Percentiles rank a stretch among this genome's conserved stretches.
Evolutionary conservation across 2,329 filamentous ascomycete species (phyloP).

Genomic region (Fusarium hostae): DNA sequence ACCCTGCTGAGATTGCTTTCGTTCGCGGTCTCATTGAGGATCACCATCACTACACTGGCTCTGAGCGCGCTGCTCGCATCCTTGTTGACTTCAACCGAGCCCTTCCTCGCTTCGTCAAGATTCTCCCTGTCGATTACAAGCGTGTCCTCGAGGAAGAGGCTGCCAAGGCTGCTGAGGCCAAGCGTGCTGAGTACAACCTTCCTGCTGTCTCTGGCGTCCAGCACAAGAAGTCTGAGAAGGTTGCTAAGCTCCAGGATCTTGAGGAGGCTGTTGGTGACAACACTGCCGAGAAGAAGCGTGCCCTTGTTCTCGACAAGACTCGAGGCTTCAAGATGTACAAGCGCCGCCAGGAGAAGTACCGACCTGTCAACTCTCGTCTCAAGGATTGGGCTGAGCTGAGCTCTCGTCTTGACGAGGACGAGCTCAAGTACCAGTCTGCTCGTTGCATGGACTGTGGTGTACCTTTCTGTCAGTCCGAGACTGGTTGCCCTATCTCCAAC

Average conservation of each 20-base stretch:
- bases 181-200: conserved; percentile 84
- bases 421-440: conserved; percentile 95
- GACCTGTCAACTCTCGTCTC: conserved; percentile 81
- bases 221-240: conserved; percentile 72
- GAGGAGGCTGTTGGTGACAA: conserved; percentile 90
- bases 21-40: conserved; percentile 93
- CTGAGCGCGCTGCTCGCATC: conserved; percentile 91
- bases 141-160: conserved; percentile 88
- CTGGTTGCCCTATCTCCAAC: conserved; percentile 94
- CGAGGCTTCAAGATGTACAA: conserved; percentile 98
- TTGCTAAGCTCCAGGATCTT: conserved; percentile 80
- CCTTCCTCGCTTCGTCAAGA: conserved; percentile 90
- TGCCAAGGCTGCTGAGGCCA: conserved; percentile 84
- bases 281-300: conserved; percentile 88
- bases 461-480: conserved; percentile 96
- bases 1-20: conserved; percentile 88
- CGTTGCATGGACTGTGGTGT: conserved; percentile 99
- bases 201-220: conserved; percentile 76
- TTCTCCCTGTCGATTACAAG: conserved; percentile 96
- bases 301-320: conserved; percentile 96
- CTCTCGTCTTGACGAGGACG: conserved; percentile 87
- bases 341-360: conserved; percentile 92
- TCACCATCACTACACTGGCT: conserved; percentile 97
- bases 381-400: conserved; percentile 96
- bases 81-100: conserved; percentile 95